Evolutionary conservation across 768 basidiomycete genomes (phyloP), one percentile per base, ranked within the genome.

Genomic region (Tylopilus sp.): DNA sequence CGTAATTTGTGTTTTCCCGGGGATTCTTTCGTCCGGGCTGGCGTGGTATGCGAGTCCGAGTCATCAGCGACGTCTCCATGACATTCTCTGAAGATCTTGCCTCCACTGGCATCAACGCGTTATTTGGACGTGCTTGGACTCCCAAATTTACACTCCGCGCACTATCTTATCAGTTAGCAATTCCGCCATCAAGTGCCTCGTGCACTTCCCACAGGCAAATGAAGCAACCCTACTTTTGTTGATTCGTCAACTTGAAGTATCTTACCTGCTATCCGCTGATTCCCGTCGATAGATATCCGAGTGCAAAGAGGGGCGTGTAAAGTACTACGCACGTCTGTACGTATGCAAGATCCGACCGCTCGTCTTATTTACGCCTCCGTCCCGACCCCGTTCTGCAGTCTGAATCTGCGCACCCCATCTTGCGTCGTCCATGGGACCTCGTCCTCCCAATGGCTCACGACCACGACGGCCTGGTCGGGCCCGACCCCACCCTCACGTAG

Each of bases 401-500:
- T 63, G 42, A 72, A 72, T 43, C 53, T 61, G 63, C 62, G 74
- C 40, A 87, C 63, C 0, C 83, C 81, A 47, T 85, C 84, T 14
- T 74, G 75, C 0, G 59, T 65, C 1, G 71, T 75, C 92, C 92
- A 95, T 3, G 94, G 94, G 17, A 94, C 83, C 71, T 98, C 94
- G 33, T 88, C 87, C 57, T 91, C 88, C 84, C 91, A 92, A 72
- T 96, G 94, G 34, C 86, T 92, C 50, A 98, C 81, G 4, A 91
- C 86, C 1, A 98, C 78, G 22, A 92, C 86, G 3, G 86, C 87
- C 72, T 97, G 92, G 38, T 78, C 72, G 12, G 69, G 59, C 21
- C 72, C 72, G 22, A 86, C 63, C 0, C 80, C 83, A 1, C 71
- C 74, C 19, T 71, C 64, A 12, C 85, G 74, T 40, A 99, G 65